These are phyloP conservation scores for Claviceps sp. DNA, from an alignment of 2,329 filamentous ascomycete species.

Conservation along the genomic window DNA sequence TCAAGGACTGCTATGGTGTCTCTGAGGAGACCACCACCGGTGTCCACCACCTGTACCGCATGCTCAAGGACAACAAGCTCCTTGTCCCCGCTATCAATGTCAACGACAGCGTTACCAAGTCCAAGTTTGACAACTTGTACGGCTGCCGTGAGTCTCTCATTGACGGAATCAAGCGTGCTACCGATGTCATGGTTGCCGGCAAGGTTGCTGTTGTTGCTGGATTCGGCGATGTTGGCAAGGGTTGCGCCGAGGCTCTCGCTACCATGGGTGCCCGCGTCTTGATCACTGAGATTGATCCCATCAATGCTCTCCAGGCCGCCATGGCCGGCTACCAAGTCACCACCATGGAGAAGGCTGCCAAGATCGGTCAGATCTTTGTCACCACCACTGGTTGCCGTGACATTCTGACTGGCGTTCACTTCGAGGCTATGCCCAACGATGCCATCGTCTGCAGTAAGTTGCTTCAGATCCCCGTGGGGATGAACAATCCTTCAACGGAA, in stretches of 20 bases:
- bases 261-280: constrained; percentile 95
- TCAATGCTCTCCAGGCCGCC: constrained; percentile 98
- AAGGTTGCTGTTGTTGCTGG: constrained; percentile 97
- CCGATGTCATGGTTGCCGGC: constrained; percentile 99
- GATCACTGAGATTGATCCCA: constrained; percentile 94
- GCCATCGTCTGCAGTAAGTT: constrained; percentile 89
- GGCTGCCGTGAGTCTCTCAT: constrained; percentile 97
- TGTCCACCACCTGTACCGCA: constrained; percentile 98
- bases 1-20: constrained; percentile 95
- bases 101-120: constrained; percentile 99
- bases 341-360: constrained; percentile 94
- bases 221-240: constrained; percentile 98
- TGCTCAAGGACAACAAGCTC: constrained; percentile 83
- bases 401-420: constrained; percentile 84
- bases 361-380: constrained; percentile 90
- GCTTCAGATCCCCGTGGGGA: background rate
- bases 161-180: constrained; percentile 99
- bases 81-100: constrained; percentile 96
- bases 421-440: constrained; percentile 91
- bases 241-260: constrained; percentile 88
- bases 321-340: constrained; percentile 94
- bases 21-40: constrained; percentile 99
- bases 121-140: constrained; percentile 99
- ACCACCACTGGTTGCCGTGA: constrained; percentile 99
- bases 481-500: background rate